Conservation (phyloP, 257 asterid species). For the Rauvolfia tetraphylla region DNA sequence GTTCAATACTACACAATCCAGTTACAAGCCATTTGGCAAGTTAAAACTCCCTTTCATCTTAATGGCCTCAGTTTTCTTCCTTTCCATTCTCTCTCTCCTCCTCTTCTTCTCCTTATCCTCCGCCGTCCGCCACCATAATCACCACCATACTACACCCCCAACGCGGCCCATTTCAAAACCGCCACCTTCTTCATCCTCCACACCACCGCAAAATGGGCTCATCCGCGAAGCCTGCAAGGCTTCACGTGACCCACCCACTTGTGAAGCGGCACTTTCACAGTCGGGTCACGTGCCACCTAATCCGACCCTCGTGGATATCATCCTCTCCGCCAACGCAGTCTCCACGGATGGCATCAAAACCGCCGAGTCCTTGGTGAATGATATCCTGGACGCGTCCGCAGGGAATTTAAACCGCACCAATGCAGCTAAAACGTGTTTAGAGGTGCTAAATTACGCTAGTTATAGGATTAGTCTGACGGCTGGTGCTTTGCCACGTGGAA, state of each 20-base stretch:
- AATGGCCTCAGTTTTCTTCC: conserved; percentile 33
- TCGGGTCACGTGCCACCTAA: conserved; percentile 29
- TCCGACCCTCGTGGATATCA: conserved; percentile 35
- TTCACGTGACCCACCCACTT: conserved; percentile 44
- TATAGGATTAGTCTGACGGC: conserved; percentile 31
- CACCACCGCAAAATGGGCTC: neutral
- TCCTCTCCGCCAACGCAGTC: conserved; percentile 34
- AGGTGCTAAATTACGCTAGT: conserved; percentile 35
- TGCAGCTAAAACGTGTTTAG: conserved; percentile 46
- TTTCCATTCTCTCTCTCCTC: conserved; percentile 28
- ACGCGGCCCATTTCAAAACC: conserved; percentile 17
- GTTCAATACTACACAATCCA: conserved; percentile 1
- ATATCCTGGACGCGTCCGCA: conserved; percentile 27
- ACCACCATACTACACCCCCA: conserved; percentile 6
- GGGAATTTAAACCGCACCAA: conserved; percentile 42
- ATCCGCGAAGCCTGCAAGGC: conserved; percentile 49
- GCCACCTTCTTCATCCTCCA: conserved; percentile 1
- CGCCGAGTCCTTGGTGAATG: conserved; percentile 39
- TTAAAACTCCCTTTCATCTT: conserved; percentile 14
- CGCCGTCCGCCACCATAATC: conserved; percentile 29
- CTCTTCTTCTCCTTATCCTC: conserved; percentile 26
- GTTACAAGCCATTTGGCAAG: neutral
- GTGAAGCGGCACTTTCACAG: conserved; percentile 34
- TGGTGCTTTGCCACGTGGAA: conserved; percentile 23
- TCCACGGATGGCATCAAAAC: conserved; percentile 32